Evolutionary conservation across 176 grass and related monocot species (phyloP), one percentile per base, ranked within the genome.

Genomic region (Zoysia pacifica): DNA sequence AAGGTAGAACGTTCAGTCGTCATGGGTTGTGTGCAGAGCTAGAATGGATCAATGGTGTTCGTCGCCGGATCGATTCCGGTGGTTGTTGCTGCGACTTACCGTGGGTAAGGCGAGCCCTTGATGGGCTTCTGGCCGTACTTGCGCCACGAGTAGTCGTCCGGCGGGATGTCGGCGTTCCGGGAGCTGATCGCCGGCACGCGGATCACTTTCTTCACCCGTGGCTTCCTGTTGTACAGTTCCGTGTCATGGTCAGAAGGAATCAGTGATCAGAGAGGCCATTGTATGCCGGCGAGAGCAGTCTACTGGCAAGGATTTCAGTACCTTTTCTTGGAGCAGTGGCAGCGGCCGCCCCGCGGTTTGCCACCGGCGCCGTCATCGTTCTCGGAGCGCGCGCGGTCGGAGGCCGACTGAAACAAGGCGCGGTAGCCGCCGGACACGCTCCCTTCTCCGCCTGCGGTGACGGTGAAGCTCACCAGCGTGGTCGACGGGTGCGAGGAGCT

Each of bases 61-160:
- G n/a, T n/a, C n/a, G n/a, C n/a, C n/a, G n/a, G n/a, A n/a, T n/a
- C n/a, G n/a, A n/a, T n/a, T n/a, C n/a, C n/a, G n/a, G n/a, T n/a
- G 41, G 50, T 16, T 10, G 3, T 16, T 1, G 3, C 18, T 35
- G 43, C 3, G 43, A 58, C 5, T 58, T 58, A 58, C 89, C 89
- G 39, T 0, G 89, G 89, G 52, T 85, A 91, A 16, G 85, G 89
- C 38, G 89, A 91, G 19, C 92, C 92, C 72, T 94, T 94, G 86
- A 94, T 94, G 11, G 89, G 92, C 62, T 94, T 94, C 86, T 94
- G 92, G 5, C 92, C 92, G 72, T 94, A 94, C 73, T 94, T 94
- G 12, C 89, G 83, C 92, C 92, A 94, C 77, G 89, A 93, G 66
- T 83, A 84, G 48, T 89, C 84, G 80, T 89, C 90, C 35, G 90